Evolutionary conservation across 2,329 filamentous ascomycete species (phyloP).

Genomic region (Aspergillus sojae): DNA sequence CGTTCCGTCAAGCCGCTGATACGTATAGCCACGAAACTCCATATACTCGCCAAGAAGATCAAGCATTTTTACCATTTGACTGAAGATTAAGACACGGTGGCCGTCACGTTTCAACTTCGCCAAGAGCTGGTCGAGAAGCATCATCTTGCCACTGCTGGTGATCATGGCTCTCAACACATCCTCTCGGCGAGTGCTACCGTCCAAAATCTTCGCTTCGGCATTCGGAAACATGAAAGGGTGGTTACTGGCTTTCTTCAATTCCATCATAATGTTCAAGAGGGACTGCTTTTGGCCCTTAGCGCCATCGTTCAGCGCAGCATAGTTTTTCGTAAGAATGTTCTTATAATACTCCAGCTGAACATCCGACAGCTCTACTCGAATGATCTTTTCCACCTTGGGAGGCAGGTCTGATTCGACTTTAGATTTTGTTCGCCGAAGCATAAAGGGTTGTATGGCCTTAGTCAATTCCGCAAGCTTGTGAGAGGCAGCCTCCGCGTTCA

Average conservation of each 20-base stretch:
- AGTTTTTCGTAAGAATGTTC: constrained; percentile 96
- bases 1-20: constrained; percentile 92
- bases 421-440: constrained; percentile 93
- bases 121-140: constrained; percentile 93
- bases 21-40: constrained; percentile 88
- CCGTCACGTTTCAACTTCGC: constrained; percentile 91
- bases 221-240: constrained; percentile 98
- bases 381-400: constrained; percentile 98
- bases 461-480: constrained; percentile 86
- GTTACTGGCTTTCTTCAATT: constrained; percentile 98
- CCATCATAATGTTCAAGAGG: constrained; percentile 98
- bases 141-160: constrained; percentile 98
- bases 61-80: constrained; percentile 99
- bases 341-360: constrained; percentile 98
- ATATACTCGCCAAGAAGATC: constrained; percentile 95
- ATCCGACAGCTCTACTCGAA: constrained; percentile 94
- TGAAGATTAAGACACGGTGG: constrained; percentile 96
- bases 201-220: constrained; percentile 85
- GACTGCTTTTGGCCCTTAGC: constrained; percentile 91
- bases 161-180: constrained; percentile 91
- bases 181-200: constrained; percentile 77
- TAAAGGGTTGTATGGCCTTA: constrained; percentile 85
- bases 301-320: constrained; percentile 88
- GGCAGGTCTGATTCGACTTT: constrained; percentile 96
- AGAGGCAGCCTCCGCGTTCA: constrained; percentile 78